Evolutionary conservation across 179 eudicot genomes (phyloP).

Genomic region (Spinacia oleracea): DNA sequence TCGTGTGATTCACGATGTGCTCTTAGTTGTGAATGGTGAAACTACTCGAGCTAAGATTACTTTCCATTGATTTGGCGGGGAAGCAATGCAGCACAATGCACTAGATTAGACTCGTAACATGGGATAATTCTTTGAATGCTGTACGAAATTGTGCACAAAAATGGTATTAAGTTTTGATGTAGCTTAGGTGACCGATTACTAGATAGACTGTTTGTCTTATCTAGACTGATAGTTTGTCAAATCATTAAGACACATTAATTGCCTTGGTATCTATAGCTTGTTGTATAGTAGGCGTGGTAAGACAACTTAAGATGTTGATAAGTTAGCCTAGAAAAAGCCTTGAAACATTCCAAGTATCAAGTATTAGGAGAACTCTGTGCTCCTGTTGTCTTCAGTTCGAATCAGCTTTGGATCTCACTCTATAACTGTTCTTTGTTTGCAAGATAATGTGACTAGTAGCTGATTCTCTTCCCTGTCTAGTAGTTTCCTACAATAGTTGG

Average conservation of each 20-base stretch:
- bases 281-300: neutral
- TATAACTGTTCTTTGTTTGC: neutral
- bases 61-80: neutral
- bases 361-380: neutral
- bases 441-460: neutral
- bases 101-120: neutral
- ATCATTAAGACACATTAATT: neutral
- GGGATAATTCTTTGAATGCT: neutral
- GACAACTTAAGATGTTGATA: neutral
- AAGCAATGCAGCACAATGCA: neutral
- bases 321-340: neutral
- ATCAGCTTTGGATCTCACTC: neutral
- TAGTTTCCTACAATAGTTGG: neutral
- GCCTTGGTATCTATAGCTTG: neutral
- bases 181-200: neutral
- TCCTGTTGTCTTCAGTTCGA: neutral
- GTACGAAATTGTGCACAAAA: neutral
- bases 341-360: neutral
- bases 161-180: neutral
- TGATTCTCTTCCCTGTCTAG: neutral
- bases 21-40: neutral
- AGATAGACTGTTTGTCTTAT: neutral
- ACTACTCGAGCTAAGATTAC: neutral
- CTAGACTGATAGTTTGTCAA: neutral
- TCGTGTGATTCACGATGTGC: too few relatives aligned